Percentiles rank a stretch among this genome's conserved stretches.
Evolutionary conservation across 768 basidiomycete genomes (phyloP).

Genomic region (Coprinopsis cinerea): DNA sequence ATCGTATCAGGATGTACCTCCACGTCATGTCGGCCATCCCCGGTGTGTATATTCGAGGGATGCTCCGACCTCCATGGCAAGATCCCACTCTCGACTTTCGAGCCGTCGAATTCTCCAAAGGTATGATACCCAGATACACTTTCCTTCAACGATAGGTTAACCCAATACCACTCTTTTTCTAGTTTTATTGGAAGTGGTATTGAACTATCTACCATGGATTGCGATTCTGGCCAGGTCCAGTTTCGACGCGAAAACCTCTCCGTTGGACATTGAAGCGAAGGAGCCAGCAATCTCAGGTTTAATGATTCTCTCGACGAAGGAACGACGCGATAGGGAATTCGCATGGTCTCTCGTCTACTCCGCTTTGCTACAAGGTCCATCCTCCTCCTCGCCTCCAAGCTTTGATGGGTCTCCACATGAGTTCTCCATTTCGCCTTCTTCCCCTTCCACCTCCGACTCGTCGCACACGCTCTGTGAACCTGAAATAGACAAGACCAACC

Average conservation of each 20-base stretch:
- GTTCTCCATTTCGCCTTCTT: no score
- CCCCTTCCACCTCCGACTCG: no score
- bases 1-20: constrained; percentile 1
- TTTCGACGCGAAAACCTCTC: no score
- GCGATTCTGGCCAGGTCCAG: no score
- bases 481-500: no score
- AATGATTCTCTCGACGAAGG: background rate
- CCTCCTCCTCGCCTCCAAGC: background rate
- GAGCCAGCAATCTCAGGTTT: background rate
- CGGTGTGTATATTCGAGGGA: background rate
- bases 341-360: background rate
- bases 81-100: background rate
- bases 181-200: no score
- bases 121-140: background rate
- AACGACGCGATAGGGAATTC: background rate
- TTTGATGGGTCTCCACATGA: no score
- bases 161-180: no score
- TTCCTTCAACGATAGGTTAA: no score
- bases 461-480: no score
- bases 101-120: background rate
- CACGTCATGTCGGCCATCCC: constrained; percentile 1
- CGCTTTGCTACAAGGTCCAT: background rate
- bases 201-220: no score
- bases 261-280: background rate
- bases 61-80: background rate